Evolutionary conservation across 2,329 filamentous ascomycete genomes (phyloP), one percentile per base, ranked within the genome.

Genomic region (Immersiporthe knoxdaviesiana): DNA sequence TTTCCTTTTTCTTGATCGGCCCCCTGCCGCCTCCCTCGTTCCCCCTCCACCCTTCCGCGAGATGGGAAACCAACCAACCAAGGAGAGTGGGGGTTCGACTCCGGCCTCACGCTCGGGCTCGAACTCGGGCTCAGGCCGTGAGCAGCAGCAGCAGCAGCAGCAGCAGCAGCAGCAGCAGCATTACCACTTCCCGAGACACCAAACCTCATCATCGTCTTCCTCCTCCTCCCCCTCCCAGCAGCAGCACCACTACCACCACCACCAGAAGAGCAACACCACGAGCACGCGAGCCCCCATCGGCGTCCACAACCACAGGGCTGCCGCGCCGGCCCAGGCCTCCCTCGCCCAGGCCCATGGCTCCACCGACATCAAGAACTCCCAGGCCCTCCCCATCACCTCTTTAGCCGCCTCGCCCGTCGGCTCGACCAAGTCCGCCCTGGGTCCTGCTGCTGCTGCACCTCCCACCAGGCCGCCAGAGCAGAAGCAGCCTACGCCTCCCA

Each of bases 271-370:
- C 75, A 82, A 84, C 73, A 81, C 35, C 59, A 14, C 81, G 63
- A 30, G 63, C 41, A 60, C 67, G 72, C 82, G 82, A 78, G 84
- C 85, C 75, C 85, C 85, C 75, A 84, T 87, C 75, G 82, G 85
- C 70, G 83, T 86, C 72, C 85, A 87, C 73, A 81, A 83, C 72
- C 85, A 87, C 73, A 83, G 86, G 72, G 85, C 84, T 70, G 84
- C 84, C 74, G 88, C 85, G 67, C 87, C 87, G 63, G 88, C 88
- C 70, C 88, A 90, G 79, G 84, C 85, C 66, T 89, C 88, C 64
- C 83, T 88, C 72, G 84, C 87, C 72, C 87, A 88, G 78, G 88
- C 87, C 64, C 84, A 86, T 68, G 87, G 86, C 73, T 87, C 85
- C 68, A 86, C 84, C 71, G 81, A 81, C 71, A 80, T 81, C 75